Conservation (phyloP, 306 rosid species). For the Potentilla sterilis region DNA sequence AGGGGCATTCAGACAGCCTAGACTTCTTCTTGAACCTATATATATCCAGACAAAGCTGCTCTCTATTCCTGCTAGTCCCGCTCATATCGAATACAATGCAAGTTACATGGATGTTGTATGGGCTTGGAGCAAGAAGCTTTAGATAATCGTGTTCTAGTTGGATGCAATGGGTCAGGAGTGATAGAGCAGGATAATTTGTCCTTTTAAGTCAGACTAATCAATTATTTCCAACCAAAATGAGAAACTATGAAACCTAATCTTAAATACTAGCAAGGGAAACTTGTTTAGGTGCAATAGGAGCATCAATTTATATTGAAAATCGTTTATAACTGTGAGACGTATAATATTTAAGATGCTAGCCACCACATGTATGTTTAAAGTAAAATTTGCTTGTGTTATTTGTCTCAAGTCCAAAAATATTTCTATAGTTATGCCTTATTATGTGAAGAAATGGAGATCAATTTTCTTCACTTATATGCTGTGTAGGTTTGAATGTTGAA, state of each 20-base stretch:
- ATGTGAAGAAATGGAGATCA: neutral
- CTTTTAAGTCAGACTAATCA: neutral
- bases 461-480: constrained; percentile 12
- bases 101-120: neutral
- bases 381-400: neutral
- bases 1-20: neutral
- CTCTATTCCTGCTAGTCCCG: neutral
- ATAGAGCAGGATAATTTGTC: neutral
- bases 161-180: neutral
- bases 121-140: neutral
- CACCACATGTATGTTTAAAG: neutral
- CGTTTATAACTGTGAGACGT: neutral
- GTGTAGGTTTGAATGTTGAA: constrained; percentile 79
- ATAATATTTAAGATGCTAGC: neutral
- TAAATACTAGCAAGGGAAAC: neutral
- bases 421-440: neutral
- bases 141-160: neutral
- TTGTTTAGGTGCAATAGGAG: neutral
- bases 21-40: neutral
- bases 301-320: neutral
- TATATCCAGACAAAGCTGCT: neutral
- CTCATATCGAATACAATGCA: neutral
- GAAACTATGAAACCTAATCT: neutral
- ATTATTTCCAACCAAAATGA: neutral
- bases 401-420: neutral